Percentiles rank a stretch among this genome's conserved stretches.
Conservation (phyloP, 805 yeast genomes). For the Candida berthetii region DNA sequence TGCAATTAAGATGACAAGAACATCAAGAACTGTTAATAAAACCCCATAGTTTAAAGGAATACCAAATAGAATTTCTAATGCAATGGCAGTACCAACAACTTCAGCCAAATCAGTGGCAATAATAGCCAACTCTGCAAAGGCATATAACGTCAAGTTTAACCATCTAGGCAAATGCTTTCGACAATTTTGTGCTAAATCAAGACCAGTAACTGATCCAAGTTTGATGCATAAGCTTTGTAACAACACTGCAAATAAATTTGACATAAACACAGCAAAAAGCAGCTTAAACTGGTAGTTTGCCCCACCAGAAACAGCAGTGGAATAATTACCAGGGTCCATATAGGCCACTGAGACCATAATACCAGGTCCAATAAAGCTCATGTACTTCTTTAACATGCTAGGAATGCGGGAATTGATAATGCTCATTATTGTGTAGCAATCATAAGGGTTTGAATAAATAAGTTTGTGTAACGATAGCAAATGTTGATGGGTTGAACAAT, state of each 20-base stretch:
- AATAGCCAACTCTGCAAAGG: constrained; percentile 79
- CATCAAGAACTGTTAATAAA: constrained; percentile 74
- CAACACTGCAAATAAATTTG: constrained; percentile 68
- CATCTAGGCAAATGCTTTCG: constrained; percentile 55
- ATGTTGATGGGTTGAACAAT: too few relatives aligned
- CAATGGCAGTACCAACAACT: constrained; percentile 89
- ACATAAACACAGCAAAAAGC: constrained; percentile 55
- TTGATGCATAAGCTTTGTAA: constrained; percentile 68
- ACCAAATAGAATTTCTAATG: constrained; percentile 67
- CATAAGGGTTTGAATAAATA: too few relatives aligned
- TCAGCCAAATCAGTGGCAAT: constrained; percentile 93
- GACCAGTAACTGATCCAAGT: constrained; percentile 73
- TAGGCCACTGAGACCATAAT: constrained; percentile 75
- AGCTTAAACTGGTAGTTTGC: constrained; percentile 66
- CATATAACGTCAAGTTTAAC: constrained; percentile 54
- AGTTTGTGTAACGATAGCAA: too few relatives aligned
- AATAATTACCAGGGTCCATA: constrained; percentile 83
- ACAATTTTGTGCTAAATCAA: constrained; percentile 76
- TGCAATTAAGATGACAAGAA: constrained; percentile 68
- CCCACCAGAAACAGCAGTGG: constrained; percentile 78
- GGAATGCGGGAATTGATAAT: not conserved
- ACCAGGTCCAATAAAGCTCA: constrained; percentile 72
- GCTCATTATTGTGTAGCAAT: too few relatives aligned
- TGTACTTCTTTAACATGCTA: constrained; percentile 31
- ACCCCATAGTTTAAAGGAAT: constrained; percentile 77